Evolutionary conservation across 306 rosid genomes (phyloP).

Genomic region (Quillaja saponaria): DNA sequence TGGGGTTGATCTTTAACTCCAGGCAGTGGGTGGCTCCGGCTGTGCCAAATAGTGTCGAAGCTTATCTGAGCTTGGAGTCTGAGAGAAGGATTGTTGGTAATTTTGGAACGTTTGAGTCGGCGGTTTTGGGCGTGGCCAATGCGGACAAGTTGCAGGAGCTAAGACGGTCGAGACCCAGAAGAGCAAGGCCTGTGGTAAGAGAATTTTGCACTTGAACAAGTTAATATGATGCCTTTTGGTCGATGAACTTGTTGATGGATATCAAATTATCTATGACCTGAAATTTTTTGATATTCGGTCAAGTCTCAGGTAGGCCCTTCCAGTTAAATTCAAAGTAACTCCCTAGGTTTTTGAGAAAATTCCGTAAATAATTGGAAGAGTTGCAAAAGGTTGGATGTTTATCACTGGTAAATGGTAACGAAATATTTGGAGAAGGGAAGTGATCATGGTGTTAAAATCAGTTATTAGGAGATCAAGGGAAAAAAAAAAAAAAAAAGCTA

Average conservation of each 20-base stretch:
- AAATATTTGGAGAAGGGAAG: too few species aligned
- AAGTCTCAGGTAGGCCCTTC: background rate
- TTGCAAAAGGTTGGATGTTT: too few species aligned
- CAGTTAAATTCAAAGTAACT: background rate
- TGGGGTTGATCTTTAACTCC: conserved; percentile 75
- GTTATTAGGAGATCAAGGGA: too few species aligned
- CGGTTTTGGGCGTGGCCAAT: conserved; percentile 71
- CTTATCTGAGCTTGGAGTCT: conserved; percentile 66
- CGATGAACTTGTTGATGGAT: too few species aligned
- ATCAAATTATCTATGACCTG: too few species aligned
- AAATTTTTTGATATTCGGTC: background rate
- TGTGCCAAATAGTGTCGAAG: conserved; percentile 63
- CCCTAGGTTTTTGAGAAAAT: background rate
- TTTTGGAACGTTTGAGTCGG: conserved; percentile 73
- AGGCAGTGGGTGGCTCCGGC: conserved; percentile 59
- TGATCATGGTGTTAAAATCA: too few species aligned
- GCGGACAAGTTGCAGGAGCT: conserved; percentile 56
- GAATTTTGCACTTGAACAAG: background rate
- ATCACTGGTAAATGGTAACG: too few species aligned
- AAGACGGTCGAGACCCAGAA: conserved; percentile 69
- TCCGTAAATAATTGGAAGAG: too few species aligned
- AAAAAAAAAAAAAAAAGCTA: too few species aligned
- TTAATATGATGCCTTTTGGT: background rate
- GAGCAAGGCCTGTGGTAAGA: conserved; percentile 66
- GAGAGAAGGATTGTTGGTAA: conserved; percentile 69